Conservation (phyloP, 768 basidiomycete genomes). For the Amanita fuliginea region DNA sequence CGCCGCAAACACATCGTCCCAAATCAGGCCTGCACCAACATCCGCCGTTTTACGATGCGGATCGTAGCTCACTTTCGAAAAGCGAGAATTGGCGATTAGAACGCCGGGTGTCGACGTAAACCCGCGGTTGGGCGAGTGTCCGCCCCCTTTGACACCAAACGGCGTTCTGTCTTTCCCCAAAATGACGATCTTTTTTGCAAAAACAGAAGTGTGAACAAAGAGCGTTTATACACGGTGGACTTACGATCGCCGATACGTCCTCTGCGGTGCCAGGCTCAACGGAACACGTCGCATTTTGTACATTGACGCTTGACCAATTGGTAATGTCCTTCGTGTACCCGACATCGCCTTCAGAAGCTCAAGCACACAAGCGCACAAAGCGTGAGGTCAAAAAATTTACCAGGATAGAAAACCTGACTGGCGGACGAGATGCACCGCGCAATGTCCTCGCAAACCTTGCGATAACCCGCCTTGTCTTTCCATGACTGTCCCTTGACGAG, state of each 20-base stretch:
- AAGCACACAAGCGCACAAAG: background rate
- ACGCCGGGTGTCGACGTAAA: conserved; percentile 54
- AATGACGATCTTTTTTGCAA: conserved; percentile 29
- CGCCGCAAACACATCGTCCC: conserved; percentile 53
- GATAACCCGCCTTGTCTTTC: background rate
- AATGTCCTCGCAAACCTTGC: conserved; percentile 20
- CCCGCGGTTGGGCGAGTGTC: conserved; percentile 41
- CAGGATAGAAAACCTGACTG: conserved; percentile 33
- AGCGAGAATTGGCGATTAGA: conserved; percentile 43
- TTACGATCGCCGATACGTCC: conserved; percentile 40
- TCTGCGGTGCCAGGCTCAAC: conserved; percentile 46
- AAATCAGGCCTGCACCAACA: conserved; percentile 39
- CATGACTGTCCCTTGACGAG: background rate
- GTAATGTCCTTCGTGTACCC: conserved; percentile 29
- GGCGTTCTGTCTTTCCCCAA: conserved; percentile 32
- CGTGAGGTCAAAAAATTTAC: conserved; percentile 12
- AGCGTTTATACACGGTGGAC: conserved; percentile 7
- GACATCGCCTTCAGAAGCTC: conserved; percentile 8
- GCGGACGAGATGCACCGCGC: conserved; percentile 25
- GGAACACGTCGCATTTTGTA: conserved; percentile 34
- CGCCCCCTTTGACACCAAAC: conserved; percentile 58
- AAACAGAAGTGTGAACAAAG: background rate
- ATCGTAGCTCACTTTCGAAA: conserved; percentile 34
- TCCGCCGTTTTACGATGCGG: conserved; percentile 24
- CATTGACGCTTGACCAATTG: conserved; percentile 44